Conservation (phyloP, 2,329 filamentous ascomycete species). For the Colletotrichum cuscutae region DNA sequence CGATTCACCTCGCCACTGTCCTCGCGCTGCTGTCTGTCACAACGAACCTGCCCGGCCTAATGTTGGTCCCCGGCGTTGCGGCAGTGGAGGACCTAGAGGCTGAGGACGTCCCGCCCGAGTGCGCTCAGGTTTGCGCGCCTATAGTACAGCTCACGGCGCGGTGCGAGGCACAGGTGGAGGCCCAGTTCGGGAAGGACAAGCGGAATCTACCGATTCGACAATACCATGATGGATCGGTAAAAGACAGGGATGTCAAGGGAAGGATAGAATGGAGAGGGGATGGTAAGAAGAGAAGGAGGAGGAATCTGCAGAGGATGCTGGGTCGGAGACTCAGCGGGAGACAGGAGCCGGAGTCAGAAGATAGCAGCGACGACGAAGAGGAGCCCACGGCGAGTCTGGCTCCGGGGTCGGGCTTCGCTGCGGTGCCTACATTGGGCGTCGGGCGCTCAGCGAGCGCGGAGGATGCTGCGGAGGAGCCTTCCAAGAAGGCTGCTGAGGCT, state of each 20-base stretch:
- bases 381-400: not conserved
- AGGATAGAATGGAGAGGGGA: too few species aligned
- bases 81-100: constrained; percentile 24
- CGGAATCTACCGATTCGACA: not conserved
- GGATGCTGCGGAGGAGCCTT: not conserved
- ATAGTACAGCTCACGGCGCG: constrained; percentile 21
- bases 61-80: not conserved
- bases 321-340: not conserved
- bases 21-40: constrained; percentile 3
- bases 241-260: too few species aligned
- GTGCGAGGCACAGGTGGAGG: constrained; percentile 19
- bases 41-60: not conserved
- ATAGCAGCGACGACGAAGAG: not conserved
- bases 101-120: constrained; percentile 28
- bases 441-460: not conserved
- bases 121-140: constrained; percentile 8
- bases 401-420: not conserved
- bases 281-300: not conserved
- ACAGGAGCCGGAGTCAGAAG: not conserved
- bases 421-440: not conserved
- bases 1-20: not conserved
- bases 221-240: not conserved
- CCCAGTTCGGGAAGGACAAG: not conserved
- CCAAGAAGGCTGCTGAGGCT: not conserved
- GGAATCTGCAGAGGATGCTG: not conserved